Conservation (phyloP, 2,329 filamentous ascomycete species). For the Elsinoe batatas region DNA sequence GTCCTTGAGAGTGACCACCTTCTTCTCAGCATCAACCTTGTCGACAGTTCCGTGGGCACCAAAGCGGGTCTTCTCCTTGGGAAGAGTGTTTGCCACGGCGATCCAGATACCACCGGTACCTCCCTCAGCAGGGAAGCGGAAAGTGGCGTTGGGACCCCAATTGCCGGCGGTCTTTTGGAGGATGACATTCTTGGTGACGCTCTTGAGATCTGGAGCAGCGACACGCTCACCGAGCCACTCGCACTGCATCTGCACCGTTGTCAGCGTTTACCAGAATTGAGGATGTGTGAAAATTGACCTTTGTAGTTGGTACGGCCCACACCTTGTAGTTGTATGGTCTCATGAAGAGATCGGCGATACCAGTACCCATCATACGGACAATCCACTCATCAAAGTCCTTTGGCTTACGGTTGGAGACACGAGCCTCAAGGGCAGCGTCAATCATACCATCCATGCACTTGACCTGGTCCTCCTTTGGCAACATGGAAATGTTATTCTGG, state of each 20-base stretch:
- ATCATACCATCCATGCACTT: slow-evolving; percentile 92
- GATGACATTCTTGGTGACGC: slow-evolving; percentile 85
- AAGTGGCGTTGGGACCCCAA: slow-evolving; percentile 97
- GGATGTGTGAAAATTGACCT: slow-evolving; percentile 48
- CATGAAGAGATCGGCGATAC: slow-evolving; percentile 95
- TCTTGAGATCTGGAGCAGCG: slow-evolving; percentile 90
- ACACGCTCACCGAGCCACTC: slow-evolving; percentile 98
- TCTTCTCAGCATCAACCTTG: slow-evolving; percentile 77
- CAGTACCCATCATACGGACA: slow-evolving; percentile 77
- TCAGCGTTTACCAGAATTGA: slow-evolving; percentile 13
- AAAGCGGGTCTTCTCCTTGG: slow-evolving; percentile 83
- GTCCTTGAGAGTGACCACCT: slow-evolving; percentile 71
- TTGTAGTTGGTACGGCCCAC: slow-evolving; percentile 95
- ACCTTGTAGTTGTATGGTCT: slow-evolving; percentile 99
- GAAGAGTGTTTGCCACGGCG: slow-evolving; percentile 84
- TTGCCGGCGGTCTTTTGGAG: slow-evolving; percentile 91
- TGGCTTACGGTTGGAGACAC: slow-evolving; percentile 82
- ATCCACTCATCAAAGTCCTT: slow-evolving; percentile 99
- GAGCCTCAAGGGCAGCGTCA: slow-evolving; percentile 78
- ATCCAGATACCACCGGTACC: slow-evolving; percentile 99
- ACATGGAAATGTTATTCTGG: slow-evolving; percentile 99
- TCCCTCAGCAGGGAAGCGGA: slow-evolving; percentile 92
- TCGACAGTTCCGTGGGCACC: slow-evolving; percentile 75
- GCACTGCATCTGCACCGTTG: slow-evolving; percentile 76
- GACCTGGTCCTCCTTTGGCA: slow-evolving; percentile 95